Evolutionary conservation across 495 filamentous ascomycete species (phyloP).

Genomic region (Durotheca rogersii): DNA sequence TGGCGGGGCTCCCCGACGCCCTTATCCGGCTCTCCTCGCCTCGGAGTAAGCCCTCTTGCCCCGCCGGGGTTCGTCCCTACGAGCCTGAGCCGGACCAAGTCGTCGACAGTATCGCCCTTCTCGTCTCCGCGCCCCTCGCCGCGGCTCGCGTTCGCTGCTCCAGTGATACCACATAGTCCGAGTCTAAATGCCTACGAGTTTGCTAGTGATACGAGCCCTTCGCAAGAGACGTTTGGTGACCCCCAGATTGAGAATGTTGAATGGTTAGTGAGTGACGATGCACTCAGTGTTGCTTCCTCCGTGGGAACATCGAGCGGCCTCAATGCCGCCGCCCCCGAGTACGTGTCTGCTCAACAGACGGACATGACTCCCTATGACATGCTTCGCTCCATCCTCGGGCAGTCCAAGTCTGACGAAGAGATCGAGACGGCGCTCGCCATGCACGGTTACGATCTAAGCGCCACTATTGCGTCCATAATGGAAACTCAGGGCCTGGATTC

Average conservation of each 20-base stretch:
- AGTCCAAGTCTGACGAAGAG: constrained; percentile 86
- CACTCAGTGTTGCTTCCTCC: constrained; percentile 73
- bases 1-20: constrained; percentile 86
- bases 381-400: constrained; percentile 89
- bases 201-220: constrained; percentile 66
- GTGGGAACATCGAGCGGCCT: constrained; percentile 63
- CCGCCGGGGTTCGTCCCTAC: constrained; percentile 80
- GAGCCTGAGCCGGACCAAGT: constrained; percentile 69
- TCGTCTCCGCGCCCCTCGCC: constrained; percentile 93
- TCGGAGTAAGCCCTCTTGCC: constrained; percentile 77
- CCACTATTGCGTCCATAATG: constrained; percentile 85
- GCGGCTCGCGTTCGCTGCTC: constrained; percentile 83
- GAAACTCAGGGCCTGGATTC: constrained; percentile 54
- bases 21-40: constrained; percentile 69
- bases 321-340: constrained; percentile 76
- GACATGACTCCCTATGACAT: constrained; percentile 99
- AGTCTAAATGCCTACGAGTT: constrained; percentile 94
- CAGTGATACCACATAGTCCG: constrained; percentile 92
- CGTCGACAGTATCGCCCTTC: constrained; percentile 84
- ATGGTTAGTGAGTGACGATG: constrained; percentile 93
- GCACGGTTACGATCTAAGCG: constrained; percentile 89
- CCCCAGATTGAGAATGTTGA: constrained; percentile 91
- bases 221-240: constrained; percentile 86
- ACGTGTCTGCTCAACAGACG: constrained; percentile 69
- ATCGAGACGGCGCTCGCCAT: constrained; percentile 84